phyloP scores from a whole-genome alignment of 1,139 yeast species.

The Tardiomyces digboiensis region DNA sequence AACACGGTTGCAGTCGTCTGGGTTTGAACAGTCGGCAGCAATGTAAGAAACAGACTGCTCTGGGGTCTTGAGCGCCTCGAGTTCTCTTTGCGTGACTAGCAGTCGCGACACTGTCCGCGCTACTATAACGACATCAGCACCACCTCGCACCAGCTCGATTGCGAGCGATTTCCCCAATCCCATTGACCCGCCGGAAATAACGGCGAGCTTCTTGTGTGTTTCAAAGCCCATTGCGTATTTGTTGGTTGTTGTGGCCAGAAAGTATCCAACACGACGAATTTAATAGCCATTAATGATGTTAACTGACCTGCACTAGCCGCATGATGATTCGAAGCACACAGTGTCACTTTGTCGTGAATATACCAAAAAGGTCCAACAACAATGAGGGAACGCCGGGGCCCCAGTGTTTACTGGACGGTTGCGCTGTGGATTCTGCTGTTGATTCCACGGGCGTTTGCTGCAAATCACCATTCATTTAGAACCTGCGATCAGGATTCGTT shows the following conservation, averaged over 20 bases:
- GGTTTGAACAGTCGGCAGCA: slow-evolving; percentile 58
- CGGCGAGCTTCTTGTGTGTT: slow-evolving; percentile 35
- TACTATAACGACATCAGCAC: slow-evolving; percentile 61
- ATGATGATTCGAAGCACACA: no score
- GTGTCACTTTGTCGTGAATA: no score
- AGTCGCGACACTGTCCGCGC: slow-evolving; percentile 64
- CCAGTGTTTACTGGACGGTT: no score
- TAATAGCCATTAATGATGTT: no score
- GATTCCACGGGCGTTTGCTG: slow-evolving; percentile 30
- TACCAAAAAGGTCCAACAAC: no score
- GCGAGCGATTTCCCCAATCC: slow-evolving; percentile 88
- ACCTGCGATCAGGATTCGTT: slow-evolving; percentile 79
- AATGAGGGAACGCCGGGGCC: no score
- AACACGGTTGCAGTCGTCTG: slow-evolving; percentile 39
- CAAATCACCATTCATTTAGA: slow-evolving; percentile 65
- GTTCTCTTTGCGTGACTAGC: slow-evolving; percentile 36
- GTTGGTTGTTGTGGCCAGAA: no score
- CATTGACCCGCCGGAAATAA: slow-evolving; percentile 94
- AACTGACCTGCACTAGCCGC: no score
- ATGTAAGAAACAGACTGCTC: slow-evolving; percentile 36
- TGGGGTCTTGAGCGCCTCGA: slow-evolving; percentile 22
- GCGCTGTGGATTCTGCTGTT: slow-evolving; percentile 8
- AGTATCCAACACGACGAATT: no score
- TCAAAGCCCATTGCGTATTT: slow-evolving; percentile 9
- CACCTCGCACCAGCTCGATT: slow-evolving; percentile 39